Base-by-base conservation (phyloP, 1,284 basidiomycete species). In the Rhizoctonia solani region DNA sequence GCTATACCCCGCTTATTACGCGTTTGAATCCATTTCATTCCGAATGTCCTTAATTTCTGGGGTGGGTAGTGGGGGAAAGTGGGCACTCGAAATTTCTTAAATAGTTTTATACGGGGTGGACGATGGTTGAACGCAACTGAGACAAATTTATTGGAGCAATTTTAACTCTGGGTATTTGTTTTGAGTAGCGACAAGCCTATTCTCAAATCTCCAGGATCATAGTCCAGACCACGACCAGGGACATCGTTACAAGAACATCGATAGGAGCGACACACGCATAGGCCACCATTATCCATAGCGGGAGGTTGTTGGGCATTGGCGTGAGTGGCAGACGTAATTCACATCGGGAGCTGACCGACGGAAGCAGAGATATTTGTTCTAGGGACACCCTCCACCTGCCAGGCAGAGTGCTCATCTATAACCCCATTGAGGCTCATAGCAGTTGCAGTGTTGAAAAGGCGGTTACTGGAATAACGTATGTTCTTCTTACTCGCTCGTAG, bases 291-390 rank as follows among this genome's bases (percentile, higher is more conserved):
- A n/a, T n/a, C n/a, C n/a, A n/a, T 49, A n/a, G 56, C 4, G 29
- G 42, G 32, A 21, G 9, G 50, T 37, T 37, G 8, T 34, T 49
- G 58, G 58, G 44, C 46, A 61, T 39, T 34, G 58, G 46, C 46
- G 58, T 61, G 39, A 61, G 58, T 61, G 21, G n/a, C n/a, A 49
- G 49, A 53, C 49, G 59, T 65, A 65, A 65, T 53, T 65, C 34
- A 23, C 44, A 34, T 53, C 37, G 47, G 34, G 59, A 52, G 59
- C 59, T 65, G 49, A 65, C 59, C 59, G 14, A 13, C 23, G 34
- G 59, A 53, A 65, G 34, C 49, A 53, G 59, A 30, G 46, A 61
- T 21, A 44, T 52, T 65, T 65, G 37, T 39, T 46, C 44, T 52
- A 65, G 59, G 49, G 59, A 52, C 59, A 44, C 27, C 49, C 59